Conservation (phyloP, 2,329 filamentous ascomycete species). For the Cyclaneusma minus region DNA sequence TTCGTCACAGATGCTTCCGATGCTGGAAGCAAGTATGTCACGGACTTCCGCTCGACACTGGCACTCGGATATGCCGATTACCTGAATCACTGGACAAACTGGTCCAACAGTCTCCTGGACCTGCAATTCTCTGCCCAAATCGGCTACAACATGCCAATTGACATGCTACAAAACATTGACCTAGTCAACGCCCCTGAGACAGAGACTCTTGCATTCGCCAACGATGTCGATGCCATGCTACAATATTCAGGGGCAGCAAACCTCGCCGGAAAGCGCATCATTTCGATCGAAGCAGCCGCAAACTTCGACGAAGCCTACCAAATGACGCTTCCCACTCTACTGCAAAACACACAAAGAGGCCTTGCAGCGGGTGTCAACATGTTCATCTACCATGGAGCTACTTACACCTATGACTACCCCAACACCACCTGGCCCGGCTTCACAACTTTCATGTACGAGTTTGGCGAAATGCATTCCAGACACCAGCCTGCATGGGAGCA, state of each 20-base stretch:
- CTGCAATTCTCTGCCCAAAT: slow-evolving; percentile 23
- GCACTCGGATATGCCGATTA: slow-evolving; percentile 15
- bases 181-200: slow-evolving; percentile 23
- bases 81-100: slow-evolving; percentile 15
- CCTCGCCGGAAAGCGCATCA: slow-evolving; percentile 21
- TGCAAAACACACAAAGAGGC: slow-evolving; percentile 22
- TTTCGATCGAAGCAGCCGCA: slow-evolving; percentile 24
- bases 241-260: slow-evolving; percentile 24
- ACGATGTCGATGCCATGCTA: slow-evolving; percentile 23
- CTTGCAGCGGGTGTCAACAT: slow-evolving; percentile 26
- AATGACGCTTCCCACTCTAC: slow-evolving; percentile 13
- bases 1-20: slow-evolving; percentile 4
- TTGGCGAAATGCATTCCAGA: slow-evolving; percentile 23
- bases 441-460: slow-evolving; percentile 26
- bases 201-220: slow-evolving; percentile 22
- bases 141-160: slow-evolving; percentile 25
- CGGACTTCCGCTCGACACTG: slow-evolving; percentile 6
- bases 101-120: slow-evolving; percentile 17
- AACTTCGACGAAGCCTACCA: slow-evolving; percentile 12
- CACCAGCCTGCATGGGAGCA: slow-evolving; percentile 25
- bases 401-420: slow-evolving; percentile 24
- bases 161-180: slow-evolving; percentile 24
- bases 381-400: slow-evolving; percentile 26
- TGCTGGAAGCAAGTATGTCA: slow-evolving; percentile 3
- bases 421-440: slow-evolving; percentile 34